A percentile compares a stretch with the other conserved stretches of the same genome.
Conservation (phyloP, 2,329 filamentous ascomycete species). For the Ascochyta koolunga region DNA sequence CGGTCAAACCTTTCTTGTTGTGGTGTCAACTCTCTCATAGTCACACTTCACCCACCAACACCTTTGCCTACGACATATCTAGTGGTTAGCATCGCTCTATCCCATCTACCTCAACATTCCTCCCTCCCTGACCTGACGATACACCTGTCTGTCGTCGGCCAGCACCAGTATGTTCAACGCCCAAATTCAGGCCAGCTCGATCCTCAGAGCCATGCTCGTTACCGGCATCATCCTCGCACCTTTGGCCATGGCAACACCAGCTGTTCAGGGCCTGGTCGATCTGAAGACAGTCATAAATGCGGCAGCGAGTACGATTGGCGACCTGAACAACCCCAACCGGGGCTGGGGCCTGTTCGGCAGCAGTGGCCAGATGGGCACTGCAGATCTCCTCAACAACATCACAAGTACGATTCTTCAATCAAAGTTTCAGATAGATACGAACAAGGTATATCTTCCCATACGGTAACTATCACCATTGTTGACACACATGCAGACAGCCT, state of each 20-base stretch:
- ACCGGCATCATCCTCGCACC: conserved; percentile 36
- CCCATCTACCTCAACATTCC: conserved; percentile 7
- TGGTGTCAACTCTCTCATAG: neutral
- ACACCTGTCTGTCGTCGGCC: neutral
- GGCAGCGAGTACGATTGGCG: conserved; percentile 37
- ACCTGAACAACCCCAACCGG: conserved; percentile 33
- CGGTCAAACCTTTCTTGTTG: neutral
- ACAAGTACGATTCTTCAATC: conserved; percentile 37
- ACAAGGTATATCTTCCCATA: conserved; percentile 29
- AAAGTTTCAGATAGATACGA: conserved; percentile 40
- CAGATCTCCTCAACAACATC: conserved; percentile 42
- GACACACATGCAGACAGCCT: conserved; percentile 21
- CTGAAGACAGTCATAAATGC: conserved; percentile 36
- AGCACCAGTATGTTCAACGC: conserved; percentile 5
- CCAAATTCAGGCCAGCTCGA: neutral
- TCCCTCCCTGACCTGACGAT: conserved; percentile 5
- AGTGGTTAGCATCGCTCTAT: conserved; percentile 22
- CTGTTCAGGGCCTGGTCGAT: conserved; percentile 39
- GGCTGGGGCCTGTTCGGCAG: conserved; percentile 31
- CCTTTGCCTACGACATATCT: conserved; percentile 22
- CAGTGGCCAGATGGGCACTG: conserved; percentile 34
- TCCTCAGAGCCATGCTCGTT: conserved; percentile 32
- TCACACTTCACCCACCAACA: conserved; percentile 3
- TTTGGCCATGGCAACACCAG: conserved; percentile 27
- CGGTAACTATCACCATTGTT: neutral